These are phyloP conservation scores for Suillus luteus DNA, from an alignment of 768 basidiomycete genomes.

Conservation along the genomic window DNA sequence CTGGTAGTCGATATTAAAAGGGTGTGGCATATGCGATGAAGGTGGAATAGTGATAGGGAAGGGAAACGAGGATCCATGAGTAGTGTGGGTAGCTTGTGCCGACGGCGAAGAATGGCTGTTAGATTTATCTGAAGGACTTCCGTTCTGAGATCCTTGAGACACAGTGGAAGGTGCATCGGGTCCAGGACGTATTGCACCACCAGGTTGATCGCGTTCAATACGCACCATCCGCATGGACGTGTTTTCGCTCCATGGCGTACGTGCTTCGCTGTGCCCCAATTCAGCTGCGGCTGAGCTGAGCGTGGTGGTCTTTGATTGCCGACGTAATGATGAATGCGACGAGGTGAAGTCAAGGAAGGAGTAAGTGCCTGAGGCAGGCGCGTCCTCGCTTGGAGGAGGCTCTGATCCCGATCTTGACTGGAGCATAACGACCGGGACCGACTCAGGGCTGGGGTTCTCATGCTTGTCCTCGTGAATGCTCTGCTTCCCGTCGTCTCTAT, in stretches of 20 bases:
- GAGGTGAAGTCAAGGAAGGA: slow-evolving; percentile 35
- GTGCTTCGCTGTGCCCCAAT: slow-evolving; percentile 21
- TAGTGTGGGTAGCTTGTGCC: slow-evolving; percentile 25
- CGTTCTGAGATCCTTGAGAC: slow-evolving; percentile 28
- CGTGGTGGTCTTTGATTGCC: slow-evolving; percentile 29
- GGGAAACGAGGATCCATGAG: slow-evolving; percentile 38
- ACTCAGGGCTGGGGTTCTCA: slow-evolving; percentile 29
- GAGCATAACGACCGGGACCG: slow-evolving; percentile 35
- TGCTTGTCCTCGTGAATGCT: slow-evolving; percentile 19
- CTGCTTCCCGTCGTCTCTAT: slow-evolving; percentile 31
- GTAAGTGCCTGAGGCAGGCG: slow-evolving; percentile 33
- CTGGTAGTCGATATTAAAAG: slow-evolving; percentile 21
- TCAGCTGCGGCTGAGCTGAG: slow-evolving; percentile 32
- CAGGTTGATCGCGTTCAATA: slow-evolving; percentile 22
- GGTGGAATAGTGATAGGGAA: slow-evolving; percentile 49
- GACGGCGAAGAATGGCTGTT: slow-evolving; percentile 21
- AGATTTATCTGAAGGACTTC: slow-evolving; percentile 27
- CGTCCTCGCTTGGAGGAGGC: slow-evolving; percentile 22
- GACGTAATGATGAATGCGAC: slow-evolving; percentile 27
- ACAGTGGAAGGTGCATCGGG: slow-evolving; percentile 37
- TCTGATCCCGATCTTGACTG: slow-evolving; percentile 16
- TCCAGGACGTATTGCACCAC: slow-evolving; percentile 19
- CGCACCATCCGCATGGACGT: slow-evolving; percentile 21
- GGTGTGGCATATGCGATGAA: slow-evolving; percentile 36
- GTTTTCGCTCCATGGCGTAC: slow-evolving; percentile 20